phyloP scores from a whole-genome alignment of 352 stramenopile species.

The Globisporangium splendens region DNA sequence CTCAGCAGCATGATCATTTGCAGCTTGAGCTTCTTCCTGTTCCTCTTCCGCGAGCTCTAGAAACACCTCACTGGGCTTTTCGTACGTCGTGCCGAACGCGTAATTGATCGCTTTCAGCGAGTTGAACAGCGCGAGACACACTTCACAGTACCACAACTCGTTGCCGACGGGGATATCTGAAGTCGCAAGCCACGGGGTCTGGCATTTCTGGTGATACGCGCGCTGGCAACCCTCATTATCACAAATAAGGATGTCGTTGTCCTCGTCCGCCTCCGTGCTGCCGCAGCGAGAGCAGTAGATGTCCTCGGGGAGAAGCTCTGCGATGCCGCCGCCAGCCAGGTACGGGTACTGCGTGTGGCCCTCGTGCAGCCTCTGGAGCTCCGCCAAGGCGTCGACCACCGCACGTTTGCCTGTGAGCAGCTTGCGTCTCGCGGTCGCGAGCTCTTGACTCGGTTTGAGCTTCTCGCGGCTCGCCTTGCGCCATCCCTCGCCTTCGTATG shows the following conservation, averaged over 20 bases:
- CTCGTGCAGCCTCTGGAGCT: constrained; percentile 35
- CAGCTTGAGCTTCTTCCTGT: constrained; percentile 19
- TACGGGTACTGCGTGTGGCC: constrained; percentile 53
- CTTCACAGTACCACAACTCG: constrained; percentile 78
- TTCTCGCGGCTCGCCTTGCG: constrained; percentile 70
- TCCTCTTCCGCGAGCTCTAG: constrained; percentile 39
- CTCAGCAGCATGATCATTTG: constrained; percentile 10
- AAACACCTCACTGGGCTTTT: constrained; percentile 41
- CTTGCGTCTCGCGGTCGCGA: constrained; percentile 47
- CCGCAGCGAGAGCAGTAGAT: constrained; percentile 80
- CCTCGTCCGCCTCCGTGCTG: constrained; percentile 50
- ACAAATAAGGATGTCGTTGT: constrained; percentile 86
- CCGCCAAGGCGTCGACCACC: constrained; percentile 38
- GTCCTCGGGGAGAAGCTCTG: constrained; percentile 25
- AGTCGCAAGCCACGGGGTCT: constrained; percentile 54
- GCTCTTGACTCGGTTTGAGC: constrained; percentile 75
- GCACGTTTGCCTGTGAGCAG: constrained; percentile 50
- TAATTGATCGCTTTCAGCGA: constrained; percentile 79
- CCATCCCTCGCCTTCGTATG: constrained; percentile 83
- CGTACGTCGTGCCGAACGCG: constrained; percentile 67
- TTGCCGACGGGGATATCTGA: constrained; percentile 57
- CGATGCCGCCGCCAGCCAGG: constrained; percentile 14
- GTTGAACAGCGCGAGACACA: constrained; percentile 75
- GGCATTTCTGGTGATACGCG: constrained; percentile 80
- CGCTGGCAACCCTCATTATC: constrained; percentile 70